A percentile compares a stretch with the other conserved stretches of the same genome.
Evolutionary conservation across 2,329 filamentous ascomycete species (phyloP).

Genomic region (Colletotrichum sp.): DNA sequence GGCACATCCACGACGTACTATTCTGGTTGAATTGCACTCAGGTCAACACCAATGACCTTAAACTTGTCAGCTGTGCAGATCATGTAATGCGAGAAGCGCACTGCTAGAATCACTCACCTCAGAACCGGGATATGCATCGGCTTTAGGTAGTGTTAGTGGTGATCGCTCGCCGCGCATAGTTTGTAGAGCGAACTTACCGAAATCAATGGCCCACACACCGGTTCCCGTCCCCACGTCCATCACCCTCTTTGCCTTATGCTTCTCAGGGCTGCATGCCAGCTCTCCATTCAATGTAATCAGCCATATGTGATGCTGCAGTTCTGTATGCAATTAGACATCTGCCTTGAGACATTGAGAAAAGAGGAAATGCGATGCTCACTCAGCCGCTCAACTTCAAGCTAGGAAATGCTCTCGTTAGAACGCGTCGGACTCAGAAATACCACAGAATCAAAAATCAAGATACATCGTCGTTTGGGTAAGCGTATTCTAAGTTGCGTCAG

Average conservation of each 20-base stretch:
- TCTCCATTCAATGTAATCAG: slow-evolving; percentile 33
- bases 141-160: not conserved
- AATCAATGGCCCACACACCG: slow-evolving; percentile 48
- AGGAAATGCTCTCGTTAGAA: not conserved
- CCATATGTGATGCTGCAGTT: slow-evolving; percentile 40
- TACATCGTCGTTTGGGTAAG: slow-evolving; percentile 28
- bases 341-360: not conserved
- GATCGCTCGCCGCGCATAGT: not conserved
- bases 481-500: slow-evolving; percentile 23
- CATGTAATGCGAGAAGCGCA: no score
- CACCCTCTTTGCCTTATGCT: slow-evolving; percentile 28
- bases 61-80: not conserved
- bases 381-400: slow-evolving; percentile 34
- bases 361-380: not conserved
- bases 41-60: slow-evolving; percentile 41
- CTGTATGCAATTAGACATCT: slow-evolving; percentile 9
- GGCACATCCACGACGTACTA: slow-evolving; percentile 25
- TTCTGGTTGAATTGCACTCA: slow-evolving; percentile 44
- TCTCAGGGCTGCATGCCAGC: slow-evolving; percentile 28
- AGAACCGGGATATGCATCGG: slow-evolving; percentile 32
- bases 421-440: not conserved
- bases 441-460: not conserved
- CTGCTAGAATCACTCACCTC: slow-evolving; percentile 16
- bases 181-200: slow-evolving; percentile 28
- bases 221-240: slow-evolving; percentile 55